Evolutionary conservation across 306 rosid genomes (phyloP), one percentile per base, ranked within the genome.

Genomic region (Pueraria montana): DNA sequence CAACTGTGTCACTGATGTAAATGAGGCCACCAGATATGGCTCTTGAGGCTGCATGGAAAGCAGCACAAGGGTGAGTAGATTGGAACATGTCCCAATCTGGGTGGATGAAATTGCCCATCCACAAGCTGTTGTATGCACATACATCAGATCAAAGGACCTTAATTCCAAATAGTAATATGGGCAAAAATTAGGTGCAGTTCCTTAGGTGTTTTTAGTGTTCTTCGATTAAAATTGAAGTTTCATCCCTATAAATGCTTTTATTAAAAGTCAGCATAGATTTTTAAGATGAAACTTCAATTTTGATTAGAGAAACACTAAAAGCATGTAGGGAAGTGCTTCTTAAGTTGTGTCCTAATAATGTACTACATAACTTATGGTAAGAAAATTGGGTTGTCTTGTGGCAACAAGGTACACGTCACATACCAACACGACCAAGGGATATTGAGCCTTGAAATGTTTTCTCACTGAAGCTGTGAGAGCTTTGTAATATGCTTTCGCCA

Each of bases 11-110:
- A 64, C 98, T 94, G 0, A 96, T 86, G 72, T 96, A 96, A 38
- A 96, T 92, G 0, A 98, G 99, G 9, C 99, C 98, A 6, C 98
- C 98, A 18, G 99, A 94, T 36, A 96, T 96, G 72, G 99, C 98
- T 52, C 99, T 78, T 12, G 99, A 96, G 21, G 99, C 97, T 0
- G 98, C 99, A 56, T 96, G 99, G 77, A 96, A 96, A 8, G 92
- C 89, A 8, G 98, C 98, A 42, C 99, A 91, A 30, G 99, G 97
- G 77, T 96, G 99, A 21, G 98, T 94, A 0, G 98, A 92, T 59
- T 96, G 99, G 74, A 96, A 96, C 98, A 96, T 96, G 74, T 96
- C 99, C 99, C 99, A 96, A 16, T 96, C 99, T 2, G 99, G 98
- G 78, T 92, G 97, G 12, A 96, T 94, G 76, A 96, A 94, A 34